Evolutionary conservation across 2,329 filamentous ascomycete species (phyloP), one percentile per base, ranked within the genome.

Genomic region (Aureobasidium leucospermi): DNA sequence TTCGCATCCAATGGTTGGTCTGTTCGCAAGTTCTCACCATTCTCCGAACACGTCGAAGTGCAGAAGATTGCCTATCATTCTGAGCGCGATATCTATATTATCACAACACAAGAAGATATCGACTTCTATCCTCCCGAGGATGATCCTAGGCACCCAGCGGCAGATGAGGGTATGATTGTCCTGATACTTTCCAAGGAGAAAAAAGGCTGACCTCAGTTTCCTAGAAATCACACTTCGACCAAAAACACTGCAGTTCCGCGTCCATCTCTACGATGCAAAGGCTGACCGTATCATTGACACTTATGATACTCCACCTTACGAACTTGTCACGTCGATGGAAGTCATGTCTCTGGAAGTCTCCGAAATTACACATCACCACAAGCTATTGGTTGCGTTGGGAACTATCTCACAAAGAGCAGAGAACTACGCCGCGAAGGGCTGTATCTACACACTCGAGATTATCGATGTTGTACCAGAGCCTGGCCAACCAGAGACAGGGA

Each of bases 391-490:
- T 53, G 85, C 87, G 0, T 86, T 96, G 1, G 94, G 93, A 13
- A 96, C 93, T 0, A 87, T 90, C 1, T 82, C 94, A 29, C 82
- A 86, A n/a, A 87, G 87, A 62, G 94, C 94, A 42, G 94, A 99
- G 74, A 94, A 97, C 68, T 83, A 96, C 60, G 87, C 92, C 0
- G 87, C 91, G 0, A 85, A 89, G 47, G 94, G 94, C 2, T 84
- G 87, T 42, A 83, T 99, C 41, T 91, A 94, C 67, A 89, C 97
- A 49, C 96, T 94, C 68, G 92, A 96, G 68, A 83, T 99, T 32
- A 91, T 96, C 60, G 84, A 87, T 36, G 94, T 99, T 34, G 93
- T 96, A 1, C 93, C 94, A 0, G 87, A 96, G 63, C 91, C 91
- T 0, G 89, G 85, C 16, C 83, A 83, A 7, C 90, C 91, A 0